Conservation (phyloP, 2,329 filamentous ascomycete species). For the Penicillium sp. region DNA sequence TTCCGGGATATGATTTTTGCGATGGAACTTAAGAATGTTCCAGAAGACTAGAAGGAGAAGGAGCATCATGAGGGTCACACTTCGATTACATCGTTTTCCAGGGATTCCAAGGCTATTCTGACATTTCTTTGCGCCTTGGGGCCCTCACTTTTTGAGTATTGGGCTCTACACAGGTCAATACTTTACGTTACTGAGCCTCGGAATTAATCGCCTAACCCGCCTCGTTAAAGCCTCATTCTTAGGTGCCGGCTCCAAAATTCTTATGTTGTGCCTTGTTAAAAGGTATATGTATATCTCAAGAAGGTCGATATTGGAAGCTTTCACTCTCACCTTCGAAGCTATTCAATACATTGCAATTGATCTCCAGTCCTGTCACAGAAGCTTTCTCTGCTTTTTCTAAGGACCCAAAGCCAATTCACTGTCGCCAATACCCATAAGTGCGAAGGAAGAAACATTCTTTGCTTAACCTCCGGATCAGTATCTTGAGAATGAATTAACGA, state of each 20-base stretch:
- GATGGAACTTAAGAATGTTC: constrained; percentile 20
- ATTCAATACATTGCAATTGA: neutral
- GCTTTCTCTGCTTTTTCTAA: neutral
- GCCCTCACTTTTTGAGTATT: no score
- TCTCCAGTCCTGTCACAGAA: neutral
- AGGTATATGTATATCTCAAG: no score
- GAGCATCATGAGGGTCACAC: constrained; percentile 22
- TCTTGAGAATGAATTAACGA: neutral
- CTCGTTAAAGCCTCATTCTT: neutral
- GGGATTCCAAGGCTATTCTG: constrained; percentile 1
- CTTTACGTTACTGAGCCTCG: no score
- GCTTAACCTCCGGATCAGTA: neutral
- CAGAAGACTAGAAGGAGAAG: constrained; percentile 26
- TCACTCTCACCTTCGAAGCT: no score
- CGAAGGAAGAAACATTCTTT: neutral
- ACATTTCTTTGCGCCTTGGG: no score
- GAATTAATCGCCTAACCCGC: neutral
- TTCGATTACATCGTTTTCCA: constrained; percentile 27
- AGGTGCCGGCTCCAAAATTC: no score
- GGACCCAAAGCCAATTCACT: neutral
- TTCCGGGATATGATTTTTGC: constrained; percentile 1
- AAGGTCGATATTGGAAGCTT: no score
- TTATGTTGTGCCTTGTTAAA: no score
- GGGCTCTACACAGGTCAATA: neutral
- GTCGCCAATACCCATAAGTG: neutral